These are phyloP conservation scores for Paraconiothyrium sp. DNA, from an alignment of 2,329 filamentous ascomycete genomes.

Conservation along the genomic window DNA sequence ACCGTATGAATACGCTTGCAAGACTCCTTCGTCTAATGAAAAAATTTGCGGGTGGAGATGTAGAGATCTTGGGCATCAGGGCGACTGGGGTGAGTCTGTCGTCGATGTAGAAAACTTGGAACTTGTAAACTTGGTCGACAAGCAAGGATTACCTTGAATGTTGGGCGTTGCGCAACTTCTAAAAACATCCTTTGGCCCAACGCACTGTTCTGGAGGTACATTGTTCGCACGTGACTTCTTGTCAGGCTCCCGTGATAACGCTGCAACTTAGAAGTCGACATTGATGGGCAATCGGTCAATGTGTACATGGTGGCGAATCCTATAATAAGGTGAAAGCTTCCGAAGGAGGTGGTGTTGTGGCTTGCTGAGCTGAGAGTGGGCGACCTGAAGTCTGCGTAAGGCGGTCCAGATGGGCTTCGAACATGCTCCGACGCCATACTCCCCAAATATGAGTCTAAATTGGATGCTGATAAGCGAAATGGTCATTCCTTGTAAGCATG, in stretches of 20 bases:
- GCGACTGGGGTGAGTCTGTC: neutral
- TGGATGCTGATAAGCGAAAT: neutral
- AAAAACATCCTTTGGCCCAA: neutral
- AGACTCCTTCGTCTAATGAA: neutral
- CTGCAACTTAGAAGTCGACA: neutral
- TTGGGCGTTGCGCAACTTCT: neutral
- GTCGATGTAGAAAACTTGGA: constrained; percentile 2
- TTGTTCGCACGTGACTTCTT: neutral
- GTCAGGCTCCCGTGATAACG: constrained; percentile 12
- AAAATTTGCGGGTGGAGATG: neutral
- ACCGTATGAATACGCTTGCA: neutral
- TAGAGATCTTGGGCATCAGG: neutral
- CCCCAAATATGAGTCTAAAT: neutral
- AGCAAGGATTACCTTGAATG: neutral
- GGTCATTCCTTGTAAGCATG: neutral
- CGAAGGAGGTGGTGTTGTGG: constrained; percentile 4
- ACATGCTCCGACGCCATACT: neutral
- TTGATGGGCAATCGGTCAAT: neutral
- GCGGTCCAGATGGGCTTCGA: neutral
- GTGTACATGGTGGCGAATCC: neutral
- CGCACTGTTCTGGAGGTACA: neutral
- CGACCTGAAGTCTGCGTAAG: neutral
- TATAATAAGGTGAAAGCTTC: neutral
- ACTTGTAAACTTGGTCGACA: neutral
- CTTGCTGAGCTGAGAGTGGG: constrained; percentile 11